A percentile compares a stretch with the other conserved stretches of the same genome.
Conservation (phyloP, 192 early-diverging fungal genomes). For the Gaertneriomyces sp. region DNA sequence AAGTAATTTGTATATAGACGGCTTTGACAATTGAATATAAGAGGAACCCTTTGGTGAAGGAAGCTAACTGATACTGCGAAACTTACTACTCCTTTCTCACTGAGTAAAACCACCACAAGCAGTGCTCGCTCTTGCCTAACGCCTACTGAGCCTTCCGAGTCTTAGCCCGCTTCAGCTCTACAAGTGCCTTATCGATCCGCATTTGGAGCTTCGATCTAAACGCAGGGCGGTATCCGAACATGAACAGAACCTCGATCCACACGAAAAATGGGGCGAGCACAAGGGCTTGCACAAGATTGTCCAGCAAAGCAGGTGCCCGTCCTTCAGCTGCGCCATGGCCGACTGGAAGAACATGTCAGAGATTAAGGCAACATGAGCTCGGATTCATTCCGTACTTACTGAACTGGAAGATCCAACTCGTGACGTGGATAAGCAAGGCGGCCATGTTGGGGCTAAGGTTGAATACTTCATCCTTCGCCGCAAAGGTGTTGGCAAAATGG, state of each 20-base stretch:
- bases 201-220: constrained; percentile 60
- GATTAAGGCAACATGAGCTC: neutral
- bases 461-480: constrained; percentile 15
- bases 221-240: constrained; percentile 71
- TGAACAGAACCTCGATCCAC: constrained; percentile 80
- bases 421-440: constrained; percentile 61
- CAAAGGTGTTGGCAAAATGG: constrained; percentile 64
- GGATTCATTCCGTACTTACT: constrained; percentile 10
- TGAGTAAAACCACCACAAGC: too few species aligned
- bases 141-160: constrained; percentile 10
- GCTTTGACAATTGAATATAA: too few species aligned
- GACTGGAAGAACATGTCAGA: constrained; percentile 28
- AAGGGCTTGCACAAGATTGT: constrained; percentile 84
- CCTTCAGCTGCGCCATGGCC: constrained; percentile 86
- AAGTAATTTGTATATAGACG: too few species aligned
- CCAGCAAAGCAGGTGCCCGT: constrained; percentile 80
- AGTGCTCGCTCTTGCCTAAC: too few species aligned
- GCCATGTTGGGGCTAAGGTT: constrained; percentile 24
- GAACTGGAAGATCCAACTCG: constrained; percentile 86
- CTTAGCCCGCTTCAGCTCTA: constrained; percentile 27
- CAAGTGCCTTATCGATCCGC: constrained; percentile 54
- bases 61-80: too few species aligned
- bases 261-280: constrained; percentile 95
- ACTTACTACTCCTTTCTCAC: too few species aligned
- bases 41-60: too few species aligned